phyloP scores from a whole-genome alignment of 1,139 yeast species.

The Taiozyma sp. region DNA sequence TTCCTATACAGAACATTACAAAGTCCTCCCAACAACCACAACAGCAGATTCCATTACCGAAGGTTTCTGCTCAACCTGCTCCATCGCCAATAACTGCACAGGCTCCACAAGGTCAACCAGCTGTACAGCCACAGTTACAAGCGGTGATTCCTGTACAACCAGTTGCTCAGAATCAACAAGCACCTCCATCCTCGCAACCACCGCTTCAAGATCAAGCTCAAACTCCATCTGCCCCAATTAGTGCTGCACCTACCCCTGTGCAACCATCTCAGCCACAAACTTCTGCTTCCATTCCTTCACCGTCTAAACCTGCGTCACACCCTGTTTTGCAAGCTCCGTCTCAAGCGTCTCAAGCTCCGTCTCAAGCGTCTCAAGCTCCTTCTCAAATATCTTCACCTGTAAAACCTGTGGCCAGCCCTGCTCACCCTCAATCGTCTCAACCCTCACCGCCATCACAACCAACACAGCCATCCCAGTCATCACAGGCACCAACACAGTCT shows the following conservation, averaged over 20 bases:
- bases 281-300: background rate
- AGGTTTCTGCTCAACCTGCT: background rate
- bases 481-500: background rate
- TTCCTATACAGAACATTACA: background rate
- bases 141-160: background rate
- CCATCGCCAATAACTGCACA: background rate
- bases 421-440: background rate
- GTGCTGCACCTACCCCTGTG: background rate
- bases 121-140: background rate
- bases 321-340: background rate
- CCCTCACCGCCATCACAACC: background rate
- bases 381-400: background rate
- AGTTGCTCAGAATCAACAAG: background rate
- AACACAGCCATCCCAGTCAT: background rate
- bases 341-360: background rate
- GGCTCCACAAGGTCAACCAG: background rate
- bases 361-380: background rate
- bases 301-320: background rate
- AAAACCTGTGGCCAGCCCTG: background rate
- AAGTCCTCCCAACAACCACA: no score
- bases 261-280: background rate
- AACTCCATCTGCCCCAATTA: background rate
- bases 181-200: background rate
- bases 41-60: background rate
- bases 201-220: conserved; percentile 3